Conservation (phyloP, 208 protist genomes). For the Trypanosoma congolense region DNA sequence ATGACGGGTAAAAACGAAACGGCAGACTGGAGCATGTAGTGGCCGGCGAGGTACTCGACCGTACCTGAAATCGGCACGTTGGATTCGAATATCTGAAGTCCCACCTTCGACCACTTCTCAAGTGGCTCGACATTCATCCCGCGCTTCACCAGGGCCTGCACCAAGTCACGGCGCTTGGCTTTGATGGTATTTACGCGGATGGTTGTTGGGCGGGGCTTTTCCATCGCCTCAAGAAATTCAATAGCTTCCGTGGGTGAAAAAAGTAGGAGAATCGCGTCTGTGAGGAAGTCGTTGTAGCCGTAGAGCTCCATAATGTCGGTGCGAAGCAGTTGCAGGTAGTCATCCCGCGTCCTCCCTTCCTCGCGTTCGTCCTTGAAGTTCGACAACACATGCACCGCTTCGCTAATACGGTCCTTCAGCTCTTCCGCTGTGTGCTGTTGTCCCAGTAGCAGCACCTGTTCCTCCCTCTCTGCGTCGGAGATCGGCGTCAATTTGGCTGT, state of each 20-base stretch:
- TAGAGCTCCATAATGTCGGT: slow-evolving; percentile 93
- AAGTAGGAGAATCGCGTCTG: slow-evolving; percentile 92
- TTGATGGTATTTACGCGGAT: slow-evolving; percentile 99
- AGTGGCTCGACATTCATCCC: slow-evolving; percentile 98
- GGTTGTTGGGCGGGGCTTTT: slow-evolving; percentile 95
- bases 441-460: slow-evolving; percentile 43
- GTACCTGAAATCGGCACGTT: slow-evolving; percentile 98
- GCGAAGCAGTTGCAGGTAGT: slow-evolving; percentile 91
- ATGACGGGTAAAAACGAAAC: slow-evolving; percentile 98
- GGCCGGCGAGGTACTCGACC: slow-evolving; percentile 98
- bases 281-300: slow-evolving; percentile 94
- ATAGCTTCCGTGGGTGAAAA: slow-evolving; percentile 92
- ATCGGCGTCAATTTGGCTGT: slow-evolving; percentile 49
- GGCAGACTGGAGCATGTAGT: slow-evolving; percentile 99
- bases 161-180: slow-evolving; percentile 92
- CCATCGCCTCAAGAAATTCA: slow-evolving; percentile 97
- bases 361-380: slow-evolving; percentile 91
- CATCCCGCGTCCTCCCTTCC: slow-evolving; percentile 68
- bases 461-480: slow-evolving; percentile 38
- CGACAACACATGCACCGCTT: slow-evolving; percentile 89
- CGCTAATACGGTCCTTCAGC: slow-evolving; percentile 84
- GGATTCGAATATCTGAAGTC: slow-evolving; percentile 97
- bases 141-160: slow-evolving; percentile 91
- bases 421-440: slow-evolving; percentile 71
- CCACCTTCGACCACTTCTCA: slow-evolving; percentile 95